Evolutionary conservation across 306 rosid genomes (phyloP), one percentile per base, ranked within the genome.

Genomic region (Gynostemma pentaphyllum): DNA sequence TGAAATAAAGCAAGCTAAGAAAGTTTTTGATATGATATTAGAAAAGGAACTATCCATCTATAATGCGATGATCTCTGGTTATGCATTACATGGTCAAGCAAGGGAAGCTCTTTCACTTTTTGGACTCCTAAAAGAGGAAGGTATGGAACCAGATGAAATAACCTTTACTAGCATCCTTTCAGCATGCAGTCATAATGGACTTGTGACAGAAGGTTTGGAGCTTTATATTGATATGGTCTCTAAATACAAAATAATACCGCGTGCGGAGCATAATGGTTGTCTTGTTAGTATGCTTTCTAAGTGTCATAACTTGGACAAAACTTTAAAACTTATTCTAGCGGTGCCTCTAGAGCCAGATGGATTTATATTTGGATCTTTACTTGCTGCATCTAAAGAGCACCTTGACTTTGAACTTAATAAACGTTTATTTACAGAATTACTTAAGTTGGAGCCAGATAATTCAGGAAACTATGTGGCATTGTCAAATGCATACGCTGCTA

Each of bases 381-480:
- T 87, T 64, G 73, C 70, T 47, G 86, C 83, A 27, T 91, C 95
- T 71, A 75, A 76, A 72, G 82, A 77, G 66, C 76, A 72, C 69
- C 70, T 69, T 37, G 78, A 83, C 62, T 55, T 71, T 67, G 86
- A 85, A 74, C 83, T 87, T 18, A 85, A 82, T 21, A 80, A 70
- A 44, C 75, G 71, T 50, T 64, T 87, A 42, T 85, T 85, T 30
- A 67, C 75, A 53, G 70, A 78, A 72, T 55, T 87, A 47, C 27
- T 72, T 67, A 76, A 82, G 55, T 69, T 82, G 57, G 89, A 91
- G 26, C 95, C 89, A 27, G 72, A 81, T 67, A 87, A 87, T 71
- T 72, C 96, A 0, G 95, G 97, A 55, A 91, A 87, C 44, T 87
- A 81, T 60, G 85, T 87, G 68, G 87, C 96, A 24, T 76, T 82